These are phyloP conservation scores for Kuraishia borneana DNA, from an alignment of 805 yeast species.

Conservation along the genomic window DNA sequence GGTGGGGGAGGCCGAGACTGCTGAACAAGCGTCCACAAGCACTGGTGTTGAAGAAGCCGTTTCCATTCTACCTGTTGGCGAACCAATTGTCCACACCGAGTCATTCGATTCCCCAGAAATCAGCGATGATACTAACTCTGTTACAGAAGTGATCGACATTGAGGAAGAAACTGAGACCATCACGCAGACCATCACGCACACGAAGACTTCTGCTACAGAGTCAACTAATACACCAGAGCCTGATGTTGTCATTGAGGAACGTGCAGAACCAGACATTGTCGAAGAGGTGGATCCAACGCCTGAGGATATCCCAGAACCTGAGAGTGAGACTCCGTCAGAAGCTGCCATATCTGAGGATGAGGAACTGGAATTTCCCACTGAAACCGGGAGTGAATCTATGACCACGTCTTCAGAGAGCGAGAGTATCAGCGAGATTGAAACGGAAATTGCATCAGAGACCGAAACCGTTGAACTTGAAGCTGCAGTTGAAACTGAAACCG, in stretches of 20 bases:
- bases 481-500: conserved; percentile 16
- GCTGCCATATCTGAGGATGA: no score
- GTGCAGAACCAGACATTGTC: background rate
- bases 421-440: conserved; percentile 5
- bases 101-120: no score
- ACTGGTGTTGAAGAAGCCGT: no score
- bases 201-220: background rate
- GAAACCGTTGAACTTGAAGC: conserved; percentile 21
- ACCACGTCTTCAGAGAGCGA: no score
- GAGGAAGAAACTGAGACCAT: no score
- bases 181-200: no score
- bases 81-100: no score
- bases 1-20: background rate
- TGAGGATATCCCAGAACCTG: background rate
- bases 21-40: background rate
- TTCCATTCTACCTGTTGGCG: no score
- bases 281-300: background rate
- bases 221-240: background rate
- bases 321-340: background rate
- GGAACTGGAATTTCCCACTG: no score
- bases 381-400: background rate
- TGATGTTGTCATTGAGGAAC: background rate
- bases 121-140: background rate
- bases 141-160: background rate
- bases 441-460: conserved; percentile 7